These are phyloP conservation scores for Fusarium goolgardi DNA, from an alignment of 2,329 filamentous ascomycete species.

Conservation along the genomic window DNA sequence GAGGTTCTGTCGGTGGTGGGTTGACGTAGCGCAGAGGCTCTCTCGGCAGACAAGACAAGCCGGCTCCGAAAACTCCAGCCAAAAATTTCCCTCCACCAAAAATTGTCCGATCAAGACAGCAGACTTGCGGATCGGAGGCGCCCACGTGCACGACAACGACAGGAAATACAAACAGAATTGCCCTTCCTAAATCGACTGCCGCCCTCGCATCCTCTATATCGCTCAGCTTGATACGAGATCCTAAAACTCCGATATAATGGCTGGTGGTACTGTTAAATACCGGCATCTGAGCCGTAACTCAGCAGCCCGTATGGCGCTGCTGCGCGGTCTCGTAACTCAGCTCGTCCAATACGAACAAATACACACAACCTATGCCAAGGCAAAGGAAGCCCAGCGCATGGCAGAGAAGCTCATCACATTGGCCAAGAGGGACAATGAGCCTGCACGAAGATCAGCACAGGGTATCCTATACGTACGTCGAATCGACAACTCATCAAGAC, in stretches of 20 bases:
- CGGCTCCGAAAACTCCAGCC: slow-evolving; percentile 47
- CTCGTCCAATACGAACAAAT: slow-evolving; percentile 94
- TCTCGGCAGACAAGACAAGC: slow-evolving; percentile 47
- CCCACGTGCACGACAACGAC: slow-evolving; percentile 28
- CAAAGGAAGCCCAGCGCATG: slow-evolving; percentile 93
- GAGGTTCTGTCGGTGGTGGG: slow-evolving; percentile 45
- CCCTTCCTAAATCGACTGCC: background rate
- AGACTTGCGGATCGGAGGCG: slow-evolving; percentile 20
- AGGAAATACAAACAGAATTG: slow-evolving; percentile 7
- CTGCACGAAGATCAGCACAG: slow-evolving; percentile 78
- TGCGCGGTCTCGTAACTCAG: slow-evolving; percentile 95
- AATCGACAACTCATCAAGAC: background rate
- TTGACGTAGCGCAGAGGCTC: slow-evolving; percentile 48
- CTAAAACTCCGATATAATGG: slow-evolving; percentile 67
- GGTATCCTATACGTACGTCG: slow-evolving; percentile 84
- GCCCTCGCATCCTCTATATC: background rate
- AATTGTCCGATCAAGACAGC: slow-evolving; percentile 29
- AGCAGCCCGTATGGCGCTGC: slow-evolving; percentile 87
- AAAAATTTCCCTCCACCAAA: slow-evolving; percentile 52
- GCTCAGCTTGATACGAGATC: background rate
- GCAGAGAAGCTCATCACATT: slow-evolving; percentile 95
- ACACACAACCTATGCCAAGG: slow-evolving; percentile 94
- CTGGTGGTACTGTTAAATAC: slow-evolving; percentile 87
- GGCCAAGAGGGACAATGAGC: slow-evolving; percentile 92
- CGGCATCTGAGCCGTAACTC: slow-evolving; percentile 88